phyloP scores from a whole-genome alignment of 306 rosid species.

The Acacia melanoxylon region DNA sequence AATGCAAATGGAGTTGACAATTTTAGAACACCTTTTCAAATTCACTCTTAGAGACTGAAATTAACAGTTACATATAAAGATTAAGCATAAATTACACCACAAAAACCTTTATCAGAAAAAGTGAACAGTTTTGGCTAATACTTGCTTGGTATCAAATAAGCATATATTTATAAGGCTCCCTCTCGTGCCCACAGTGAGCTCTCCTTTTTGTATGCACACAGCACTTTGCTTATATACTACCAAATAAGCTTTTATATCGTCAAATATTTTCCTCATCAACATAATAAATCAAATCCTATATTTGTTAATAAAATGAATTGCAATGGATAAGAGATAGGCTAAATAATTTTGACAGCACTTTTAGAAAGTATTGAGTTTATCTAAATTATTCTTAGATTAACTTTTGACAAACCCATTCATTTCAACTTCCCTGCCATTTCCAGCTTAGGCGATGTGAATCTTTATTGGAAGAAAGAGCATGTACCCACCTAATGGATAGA shows the following conservation, averaged over 20 bases:
- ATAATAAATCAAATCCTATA: background rate
- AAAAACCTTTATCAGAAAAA: background rate
- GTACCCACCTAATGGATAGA: background rate
- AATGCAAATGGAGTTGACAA: conserved; percentile 15
- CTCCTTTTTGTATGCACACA: background rate
- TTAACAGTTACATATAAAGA: background rate
- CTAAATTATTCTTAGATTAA: background rate
- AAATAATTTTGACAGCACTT: background rate
- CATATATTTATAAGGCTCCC: background rate
- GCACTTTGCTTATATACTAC: background rate
- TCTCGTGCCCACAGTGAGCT: background rate
- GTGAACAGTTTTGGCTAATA: background rate
- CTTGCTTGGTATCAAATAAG: background rate
- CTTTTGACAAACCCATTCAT: background rate
- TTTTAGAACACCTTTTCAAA: conserved; percentile 13
- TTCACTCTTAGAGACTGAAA: conserved; percentile 2
- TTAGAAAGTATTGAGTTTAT: background rate
- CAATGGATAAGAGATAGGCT: background rate
- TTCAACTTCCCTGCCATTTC: background rate
- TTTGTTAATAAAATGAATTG: background rate
- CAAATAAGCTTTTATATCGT: background rate
- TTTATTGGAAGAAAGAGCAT: background rate
- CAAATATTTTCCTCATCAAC: background rate
- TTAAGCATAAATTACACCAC: background rate
- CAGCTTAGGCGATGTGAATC: background rate